Evolutionary conservation across 768 basidiomycete genomes (phyloP).

Genomic region (Chalciporus chontae): DNA sequence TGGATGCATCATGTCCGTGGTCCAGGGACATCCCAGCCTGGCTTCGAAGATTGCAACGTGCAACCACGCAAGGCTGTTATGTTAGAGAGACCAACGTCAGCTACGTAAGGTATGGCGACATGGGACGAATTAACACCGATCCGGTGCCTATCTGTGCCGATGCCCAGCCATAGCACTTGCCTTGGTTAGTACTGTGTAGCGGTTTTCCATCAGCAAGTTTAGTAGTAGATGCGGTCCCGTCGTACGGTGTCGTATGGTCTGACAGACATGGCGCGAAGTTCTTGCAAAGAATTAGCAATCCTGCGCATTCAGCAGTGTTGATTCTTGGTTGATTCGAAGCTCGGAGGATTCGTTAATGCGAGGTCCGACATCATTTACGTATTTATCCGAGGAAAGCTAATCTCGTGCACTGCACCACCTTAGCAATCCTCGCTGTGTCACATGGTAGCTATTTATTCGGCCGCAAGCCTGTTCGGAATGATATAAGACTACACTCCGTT

Average conservation of each 20-base stretch:
- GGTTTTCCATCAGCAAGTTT: conserved; percentile 8
- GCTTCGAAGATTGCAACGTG: background rate
- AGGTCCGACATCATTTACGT: background rate
- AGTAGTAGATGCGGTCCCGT: conserved; percentile 15
- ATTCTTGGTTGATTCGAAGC: background rate
- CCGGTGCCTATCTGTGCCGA: background rate
- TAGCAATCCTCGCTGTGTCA: background rate
- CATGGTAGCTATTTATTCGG: background rate
- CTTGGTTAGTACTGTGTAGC: no score
- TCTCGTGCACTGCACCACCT: background rate
- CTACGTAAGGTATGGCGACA: background rate
- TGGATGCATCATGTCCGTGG: conserved; percentile 8
- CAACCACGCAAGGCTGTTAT: background rate
- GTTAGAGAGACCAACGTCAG: background rate
- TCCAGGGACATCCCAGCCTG: no score
- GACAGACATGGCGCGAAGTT: background rate
- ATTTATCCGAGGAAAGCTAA: no score
- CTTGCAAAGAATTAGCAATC: no score
- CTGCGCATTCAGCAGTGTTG: background rate
- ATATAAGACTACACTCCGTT: conserved; percentile 19
- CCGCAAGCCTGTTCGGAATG: background rate
- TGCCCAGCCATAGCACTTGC: background rate
- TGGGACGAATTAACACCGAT: no score
- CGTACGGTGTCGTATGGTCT: background rate
- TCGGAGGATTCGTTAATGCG: no score